Percentiles rank a stretch among this genome's conserved stretches.
Evolutionary conservation across 106 monocot genomes (phyloP).

Genomic region (Acanthochlamys bracteata): DNA sequence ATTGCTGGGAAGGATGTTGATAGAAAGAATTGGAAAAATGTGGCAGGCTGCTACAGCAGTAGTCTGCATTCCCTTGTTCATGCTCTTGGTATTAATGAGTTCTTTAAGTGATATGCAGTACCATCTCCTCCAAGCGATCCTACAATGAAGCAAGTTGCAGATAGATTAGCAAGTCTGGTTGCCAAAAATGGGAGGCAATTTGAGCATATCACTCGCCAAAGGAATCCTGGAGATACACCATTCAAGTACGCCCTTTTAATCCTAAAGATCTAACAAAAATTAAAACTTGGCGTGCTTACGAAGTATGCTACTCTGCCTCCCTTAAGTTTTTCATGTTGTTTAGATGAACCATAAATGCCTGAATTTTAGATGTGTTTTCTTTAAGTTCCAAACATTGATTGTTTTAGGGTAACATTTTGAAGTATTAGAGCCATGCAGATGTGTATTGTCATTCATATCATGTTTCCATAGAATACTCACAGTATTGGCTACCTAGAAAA

Average conservation of each 20-base stretch:
- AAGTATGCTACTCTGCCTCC: too few relatives aligned
- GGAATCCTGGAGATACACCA: conserved; percentile 96
- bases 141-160: conserved; percentile 78
- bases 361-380: too few relatives aligned
- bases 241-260: conserved; percentile 88
- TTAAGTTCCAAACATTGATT: too few relatives aligned
- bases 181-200: conserved; percentile 92
- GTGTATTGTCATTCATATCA: too few relatives aligned
- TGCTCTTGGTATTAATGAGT: conserved; percentile 88
- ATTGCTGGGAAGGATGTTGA: conserved; percentile 66
- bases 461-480: too few relatives aligned
- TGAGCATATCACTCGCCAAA: conserved; percentile 84
- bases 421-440: too few relatives aligned
- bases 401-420: too few relatives aligned
- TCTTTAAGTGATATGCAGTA: conserved; percentile 99
- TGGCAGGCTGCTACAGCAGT: conserved; percentile 51
- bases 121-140: conserved; percentile 68
- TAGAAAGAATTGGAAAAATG: conserved; percentile 81
- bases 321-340: too few relatives aligned
- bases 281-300: too few relatives aligned
- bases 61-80: conserved; percentile 72
- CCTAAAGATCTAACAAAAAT: too few relatives aligned
- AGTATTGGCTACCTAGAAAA: too few relatives aligned
- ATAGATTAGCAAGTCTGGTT: conserved; percentile 84
- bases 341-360: too few relatives aligned